These are phyloP conservation scores for Mallotus japonicus DNA, from an alignment of 441 rosid genomes.

Conservation along the genomic window DNA sequence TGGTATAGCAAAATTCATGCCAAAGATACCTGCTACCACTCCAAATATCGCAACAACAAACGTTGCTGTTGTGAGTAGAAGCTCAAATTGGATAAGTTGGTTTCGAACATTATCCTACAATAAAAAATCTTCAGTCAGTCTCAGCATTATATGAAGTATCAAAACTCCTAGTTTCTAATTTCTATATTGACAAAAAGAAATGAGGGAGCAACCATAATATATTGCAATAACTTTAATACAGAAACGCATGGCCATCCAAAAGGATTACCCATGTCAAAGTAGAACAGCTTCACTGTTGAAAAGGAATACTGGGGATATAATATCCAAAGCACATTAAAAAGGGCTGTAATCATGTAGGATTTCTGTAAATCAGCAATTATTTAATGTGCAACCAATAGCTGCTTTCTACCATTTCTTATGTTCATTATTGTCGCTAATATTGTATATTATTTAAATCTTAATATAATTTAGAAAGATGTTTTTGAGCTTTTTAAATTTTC, in stretches of 20 bases:
- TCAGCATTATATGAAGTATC: not conserved
- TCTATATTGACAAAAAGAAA: no score
- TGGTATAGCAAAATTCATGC: constrained; percentile 78
- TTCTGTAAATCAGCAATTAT: no score
- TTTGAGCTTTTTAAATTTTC: no score
- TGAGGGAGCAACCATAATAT: no score
- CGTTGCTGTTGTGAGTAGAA: constrained; percentile 87
- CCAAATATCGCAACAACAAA: constrained; percentile 96
- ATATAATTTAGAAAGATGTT: no score
- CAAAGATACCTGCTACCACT: constrained; percentile 95
- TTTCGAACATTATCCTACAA: constrained; percentile 93
- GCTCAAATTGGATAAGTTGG: constrained; percentile 94
- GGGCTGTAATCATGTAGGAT: no score
- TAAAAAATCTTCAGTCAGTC: not conserved
- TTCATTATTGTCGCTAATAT: no score
- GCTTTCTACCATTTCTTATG: no score
- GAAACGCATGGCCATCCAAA: not conserved
- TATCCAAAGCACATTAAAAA: no score
- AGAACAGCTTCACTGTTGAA: not conserved
- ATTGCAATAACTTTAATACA: no score
- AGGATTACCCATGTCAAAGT: not conserved
- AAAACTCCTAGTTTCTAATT: not conserved
- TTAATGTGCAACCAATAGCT: no score
- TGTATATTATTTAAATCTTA: no score
- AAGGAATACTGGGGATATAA: not conserved